Conservation (phyloP, 768 basidiomycete genomes). For the Candolleomyces eurysporus region DNA sequence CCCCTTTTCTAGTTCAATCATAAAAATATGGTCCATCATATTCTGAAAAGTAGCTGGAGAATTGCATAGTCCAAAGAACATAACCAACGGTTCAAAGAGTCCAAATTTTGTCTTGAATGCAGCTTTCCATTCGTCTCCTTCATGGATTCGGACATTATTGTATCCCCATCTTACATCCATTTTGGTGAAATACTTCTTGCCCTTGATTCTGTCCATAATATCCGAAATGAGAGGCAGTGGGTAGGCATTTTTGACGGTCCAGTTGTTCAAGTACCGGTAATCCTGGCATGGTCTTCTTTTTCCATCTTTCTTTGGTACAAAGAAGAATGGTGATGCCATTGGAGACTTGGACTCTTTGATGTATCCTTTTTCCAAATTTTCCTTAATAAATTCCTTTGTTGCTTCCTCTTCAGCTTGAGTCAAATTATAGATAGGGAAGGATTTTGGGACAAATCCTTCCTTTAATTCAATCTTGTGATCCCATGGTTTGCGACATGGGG, state of each 20-base stretch:
- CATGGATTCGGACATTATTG: constrained; percentile 27
- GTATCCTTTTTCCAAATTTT: constrained; percentile 9
- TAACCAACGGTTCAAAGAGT: constrained; percentile 35
- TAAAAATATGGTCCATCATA: constrained; percentile 18
- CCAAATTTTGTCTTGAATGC: constrained; percentile 34
- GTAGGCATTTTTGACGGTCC: constrained; percentile 33
- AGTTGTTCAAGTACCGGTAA: constrained; percentile 31
- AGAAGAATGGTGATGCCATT: constrained; percentile 8
- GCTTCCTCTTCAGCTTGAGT: not conserved
- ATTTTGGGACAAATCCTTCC: constrained; percentile 4
- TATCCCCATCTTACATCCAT: constrained; percentile 23
- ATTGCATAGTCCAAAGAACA: constrained; percentile 36
- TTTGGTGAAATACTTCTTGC: constrained; percentile 27
- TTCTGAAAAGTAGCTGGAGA: constrained; percentile 34
- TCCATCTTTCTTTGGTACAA: constrained; percentile 11
- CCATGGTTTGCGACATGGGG: constrained; percentile 6
- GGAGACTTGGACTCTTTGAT: constrained; percentile 8
- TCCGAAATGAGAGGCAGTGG: constrained; percentile 32
- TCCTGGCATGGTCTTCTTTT: constrained; percentile 25
- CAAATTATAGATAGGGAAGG: constrained; percentile 6
- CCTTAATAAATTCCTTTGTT: constrained; percentile 1
- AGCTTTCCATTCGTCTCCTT: constrained; percentile 38
- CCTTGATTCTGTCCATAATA: constrained; percentile 22
- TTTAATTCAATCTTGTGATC: constrained; percentile 17
- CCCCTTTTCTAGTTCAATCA: constrained; percentile 29